A percentile compares a stretch with the other conserved stretches of the same genome.
phyloP scores from a whole-genome alignment of 495 filamentous ascomycete species.

The Staphylotrichum tortipilum region DNA sequence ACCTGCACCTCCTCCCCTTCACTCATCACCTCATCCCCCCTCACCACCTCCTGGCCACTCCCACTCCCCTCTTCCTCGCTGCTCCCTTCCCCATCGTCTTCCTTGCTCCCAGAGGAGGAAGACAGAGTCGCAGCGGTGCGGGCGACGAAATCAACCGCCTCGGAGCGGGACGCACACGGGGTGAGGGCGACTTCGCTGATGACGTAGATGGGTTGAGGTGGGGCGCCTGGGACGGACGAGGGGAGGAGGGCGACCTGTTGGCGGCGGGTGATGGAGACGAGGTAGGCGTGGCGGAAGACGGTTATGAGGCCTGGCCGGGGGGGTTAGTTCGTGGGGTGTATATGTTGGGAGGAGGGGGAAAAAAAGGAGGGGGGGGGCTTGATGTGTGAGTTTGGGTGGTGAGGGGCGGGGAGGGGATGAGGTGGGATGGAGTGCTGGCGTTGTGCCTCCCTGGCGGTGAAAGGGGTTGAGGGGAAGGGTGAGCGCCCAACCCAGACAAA shows the following conservation, averaged over 20 bases:
- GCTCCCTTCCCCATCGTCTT: conserved; percentile 1
- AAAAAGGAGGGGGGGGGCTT: too few species aligned
- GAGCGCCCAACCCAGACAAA: too few species aligned
- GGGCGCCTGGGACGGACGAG: conserved; percentile 64
- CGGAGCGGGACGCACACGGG: conserved; percentile 64
- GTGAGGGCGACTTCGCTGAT: conserved; percentile 81
- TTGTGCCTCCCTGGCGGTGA: too few species aligned
- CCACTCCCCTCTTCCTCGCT: conserved; percentile 28
- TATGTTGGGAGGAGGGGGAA: not conserved
- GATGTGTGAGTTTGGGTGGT: not conserved
- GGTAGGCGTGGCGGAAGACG: conserved; percentile 64
- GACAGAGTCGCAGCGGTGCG: conserved; percentile 50
- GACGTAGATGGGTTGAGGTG: conserved; percentile 75
- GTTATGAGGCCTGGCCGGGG: conserved; percentile 54
- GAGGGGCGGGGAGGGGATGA: not conserved
- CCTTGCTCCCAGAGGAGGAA: too few species aligned
- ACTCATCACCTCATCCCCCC: conserved; percentile 22
- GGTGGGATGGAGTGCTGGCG: not conserved
- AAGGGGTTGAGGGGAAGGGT: not conserved
- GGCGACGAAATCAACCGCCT: conserved; percentile 61
- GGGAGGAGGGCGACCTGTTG: conserved; percentile 92
- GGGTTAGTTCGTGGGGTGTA: not conserved
- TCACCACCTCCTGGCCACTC: conserved; percentile 25
- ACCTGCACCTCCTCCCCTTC: conserved; percentile 31
- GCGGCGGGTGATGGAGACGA: conserved; percentile 74